Conservation (phyloP, 495 filamentous ascomycete genomes). For the Daldinia loculata region DNA sequence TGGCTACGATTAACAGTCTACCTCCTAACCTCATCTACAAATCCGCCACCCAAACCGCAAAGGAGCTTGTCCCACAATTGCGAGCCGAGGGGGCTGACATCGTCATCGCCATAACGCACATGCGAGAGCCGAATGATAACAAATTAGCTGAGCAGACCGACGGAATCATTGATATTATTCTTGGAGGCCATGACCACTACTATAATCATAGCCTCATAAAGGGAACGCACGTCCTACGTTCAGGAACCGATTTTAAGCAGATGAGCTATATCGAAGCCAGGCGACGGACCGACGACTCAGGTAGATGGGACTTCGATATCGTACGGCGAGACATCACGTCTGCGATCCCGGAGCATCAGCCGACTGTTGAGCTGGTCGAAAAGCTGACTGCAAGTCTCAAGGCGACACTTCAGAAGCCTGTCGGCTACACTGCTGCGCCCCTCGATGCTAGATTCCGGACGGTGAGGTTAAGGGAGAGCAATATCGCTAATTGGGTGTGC, state of each 20-base stretch:
- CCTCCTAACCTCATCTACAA: constrained; percentile 83
- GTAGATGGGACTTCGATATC: constrained; percentile 80
- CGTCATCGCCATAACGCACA: constrained; percentile 82
- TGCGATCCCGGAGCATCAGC: constrained; percentile 68
- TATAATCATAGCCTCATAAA: constrained; percentile 81
- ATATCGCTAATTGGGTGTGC: constrained; percentile 88
- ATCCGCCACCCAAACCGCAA: constrained; percentile 75
- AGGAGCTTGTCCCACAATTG: constrained; percentile 72
- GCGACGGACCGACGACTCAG: constrained; percentile 54
- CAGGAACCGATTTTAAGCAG: constrained; percentile 90
- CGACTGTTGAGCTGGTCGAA: constrained; percentile 66
- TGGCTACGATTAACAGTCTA: constrained; percentile 86
- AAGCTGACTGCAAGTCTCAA: constrained; percentile 74
- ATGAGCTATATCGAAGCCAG: constrained; percentile 84
- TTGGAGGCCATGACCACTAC: constrained; percentile 91
- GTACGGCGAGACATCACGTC: constrained; percentile 73
- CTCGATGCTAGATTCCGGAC: constrained; percentile 88
- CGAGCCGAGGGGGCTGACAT: constrained; percentile 81
- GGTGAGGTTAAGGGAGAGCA: constrained; percentile 77
- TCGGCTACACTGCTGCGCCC: constrained; percentile 81
- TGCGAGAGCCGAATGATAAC: constrained; percentile 84
- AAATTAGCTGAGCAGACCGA: constrained; percentile 76
- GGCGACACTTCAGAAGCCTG: constrained; percentile 78
- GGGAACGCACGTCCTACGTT: constrained; percentile 79
- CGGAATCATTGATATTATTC: constrained; percentile 80